Evolutionary conservation across 1,284 basidiomycete genomes (phyloP).

Genomic region (Ceratobasidium sp.): DNA sequence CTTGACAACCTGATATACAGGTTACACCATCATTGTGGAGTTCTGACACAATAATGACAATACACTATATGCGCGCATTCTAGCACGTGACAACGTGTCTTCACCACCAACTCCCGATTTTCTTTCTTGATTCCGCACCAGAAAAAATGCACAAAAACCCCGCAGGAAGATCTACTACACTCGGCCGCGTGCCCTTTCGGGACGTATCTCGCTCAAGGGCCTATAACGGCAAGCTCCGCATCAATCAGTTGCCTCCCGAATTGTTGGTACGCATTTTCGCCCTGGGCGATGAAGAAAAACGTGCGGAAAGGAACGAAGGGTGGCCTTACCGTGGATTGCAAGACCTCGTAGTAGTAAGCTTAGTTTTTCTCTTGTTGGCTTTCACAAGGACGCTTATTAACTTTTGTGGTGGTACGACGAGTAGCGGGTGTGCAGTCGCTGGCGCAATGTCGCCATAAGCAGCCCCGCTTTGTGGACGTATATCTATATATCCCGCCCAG

Average conservation of each 20-base stretch:
- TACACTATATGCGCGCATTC: too few species aligned
- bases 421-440: conserved; percentile 28
- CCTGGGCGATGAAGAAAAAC: conserved; percentile 13
- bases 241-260: conserved; percentile 29
- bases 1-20: background rate
- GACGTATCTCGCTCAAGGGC: background rate
- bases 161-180: too few species aligned
- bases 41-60: too few species aligned
- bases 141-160: too few species aligned
- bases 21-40: too few species aligned
- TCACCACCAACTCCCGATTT: too few species aligned
- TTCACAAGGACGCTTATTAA: background rate
- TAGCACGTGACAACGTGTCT: too few species aligned
- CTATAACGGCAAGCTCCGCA: background rate
- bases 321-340: background rate
- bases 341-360: background rate
- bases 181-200: too few species aligned
- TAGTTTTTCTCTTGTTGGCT: too few species aligned
- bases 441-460: conserved; percentile 24
- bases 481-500: conserved; percentile 11
- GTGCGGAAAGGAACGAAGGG: background rate
- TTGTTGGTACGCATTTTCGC: conserved; percentile 11
- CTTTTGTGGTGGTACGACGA: background rate
- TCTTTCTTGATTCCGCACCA: too few species aligned
- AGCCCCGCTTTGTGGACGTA: conserved; percentile 32